phyloP scores from a whole-genome alignment of 148 eudicot genomes.

The Chenopodium formosanum region DNA sequence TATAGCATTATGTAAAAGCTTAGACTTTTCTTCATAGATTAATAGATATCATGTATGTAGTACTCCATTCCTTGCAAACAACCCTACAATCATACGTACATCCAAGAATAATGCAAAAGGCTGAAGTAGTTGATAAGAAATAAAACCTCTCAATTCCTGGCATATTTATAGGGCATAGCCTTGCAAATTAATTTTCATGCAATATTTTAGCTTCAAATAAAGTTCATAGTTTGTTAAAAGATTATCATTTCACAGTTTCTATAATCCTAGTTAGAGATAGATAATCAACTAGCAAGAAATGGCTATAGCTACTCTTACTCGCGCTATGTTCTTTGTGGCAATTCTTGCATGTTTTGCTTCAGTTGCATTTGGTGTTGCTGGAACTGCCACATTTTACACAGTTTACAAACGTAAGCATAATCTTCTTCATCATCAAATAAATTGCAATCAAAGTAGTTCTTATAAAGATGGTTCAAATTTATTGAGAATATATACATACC shows the following conservation, averaged over 20 bases:
- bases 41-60: too few species aligned
- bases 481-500: too few species aligned
- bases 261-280: not conserved
- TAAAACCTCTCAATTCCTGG: not conserved
- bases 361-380: slow-evolving; percentile 12
- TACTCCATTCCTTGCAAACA: too few species aligned
- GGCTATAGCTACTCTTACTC: not conserved
- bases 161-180: not conserved
- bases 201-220: not conserved
- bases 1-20: too few species aligned
- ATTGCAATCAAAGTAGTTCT: not conserved
- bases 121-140: too few species aligned
- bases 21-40: too few species aligned
- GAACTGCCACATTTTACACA: slow-evolving; percentile 25
- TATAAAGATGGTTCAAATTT: too few species aligned
- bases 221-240: too few species aligned
- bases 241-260: not conserved
- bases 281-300: not conserved
- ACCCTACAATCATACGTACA: not conserved
- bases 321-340: slow-evolving; percentile 7
- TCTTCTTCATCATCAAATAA: not conserved
- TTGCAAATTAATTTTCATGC: not conserved
- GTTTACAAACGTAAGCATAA: slow-evolving; percentile 21
- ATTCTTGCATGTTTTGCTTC: slow-evolving; percentile 16
- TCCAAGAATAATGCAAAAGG: not conserved